Percentiles rank a stretch among this genome's conserved stretches.
Conservation (phyloP, 163 green algal genomes). For the Picocystis sp. region DNA sequence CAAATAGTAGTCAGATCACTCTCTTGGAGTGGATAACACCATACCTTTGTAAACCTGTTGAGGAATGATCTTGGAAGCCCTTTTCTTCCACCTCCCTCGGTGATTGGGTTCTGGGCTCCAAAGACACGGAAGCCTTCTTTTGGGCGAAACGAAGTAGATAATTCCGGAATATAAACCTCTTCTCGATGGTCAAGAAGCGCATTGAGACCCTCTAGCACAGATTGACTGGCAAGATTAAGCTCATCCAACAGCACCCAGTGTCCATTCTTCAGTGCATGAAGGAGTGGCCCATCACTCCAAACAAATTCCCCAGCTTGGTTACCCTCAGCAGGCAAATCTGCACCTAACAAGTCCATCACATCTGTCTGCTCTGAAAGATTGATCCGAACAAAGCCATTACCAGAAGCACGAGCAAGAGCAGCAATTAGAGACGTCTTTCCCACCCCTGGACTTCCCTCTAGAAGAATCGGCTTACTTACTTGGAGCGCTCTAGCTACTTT, state of each 20-base stretch:
- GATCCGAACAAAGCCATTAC: conserved; percentile 12
- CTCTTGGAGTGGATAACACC: conserved; percentile 29
- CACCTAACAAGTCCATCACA: conserved; percentile 97
- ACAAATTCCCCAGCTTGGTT: conserved; percentile 64
- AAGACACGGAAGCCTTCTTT: conserved; percentile 77
- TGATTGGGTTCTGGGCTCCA: conserved; percentile 74
- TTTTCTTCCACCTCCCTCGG: conserved; percentile 86
- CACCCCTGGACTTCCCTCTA: conserved; percentile 89
- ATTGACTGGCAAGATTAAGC: conserved; percentile 92
- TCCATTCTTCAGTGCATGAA: conserved; percentile 36
- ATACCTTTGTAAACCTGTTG: conserved; percentile 39
- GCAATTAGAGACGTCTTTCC: conserved; percentile 88
- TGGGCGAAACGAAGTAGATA: conserved; percentile 57
- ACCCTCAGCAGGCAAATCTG: conserved; percentile 68
- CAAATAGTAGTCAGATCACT: conserved; percentile 66
- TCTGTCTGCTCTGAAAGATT: conserved; percentile 77
- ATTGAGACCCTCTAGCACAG: conserved; percentile 91
- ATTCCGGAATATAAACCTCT: conserved; percentile 92
- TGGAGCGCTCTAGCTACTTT: conserved; percentile 76
- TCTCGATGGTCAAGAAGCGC: conserved; percentile 81
- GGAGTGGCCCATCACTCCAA: conserved; percentile 36
- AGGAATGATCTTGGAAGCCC: conserved; percentile 93
- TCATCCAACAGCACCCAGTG: conserved; percentile 95
- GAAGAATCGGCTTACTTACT: conserved; percentile 52
- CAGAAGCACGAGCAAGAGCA: conserved; percentile 50